Conservation (phyloP, 257 asterid species). For the Vinca minor region DNA sequence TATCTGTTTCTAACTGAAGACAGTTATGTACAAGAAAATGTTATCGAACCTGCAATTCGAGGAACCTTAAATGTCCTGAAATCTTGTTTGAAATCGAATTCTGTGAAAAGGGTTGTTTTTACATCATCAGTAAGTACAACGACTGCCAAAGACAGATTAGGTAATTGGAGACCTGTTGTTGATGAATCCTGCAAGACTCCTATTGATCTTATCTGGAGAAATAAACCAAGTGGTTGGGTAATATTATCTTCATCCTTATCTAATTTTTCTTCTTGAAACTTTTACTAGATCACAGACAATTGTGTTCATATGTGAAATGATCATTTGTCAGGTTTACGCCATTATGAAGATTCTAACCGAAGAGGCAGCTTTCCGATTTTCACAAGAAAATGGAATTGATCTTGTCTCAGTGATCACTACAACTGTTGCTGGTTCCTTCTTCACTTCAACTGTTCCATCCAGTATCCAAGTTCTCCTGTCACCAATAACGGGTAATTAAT, state of each 20-base stretch:
- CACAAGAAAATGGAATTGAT: slow-evolving; percentile 55
- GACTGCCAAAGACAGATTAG: slow-evolving; percentile 63
- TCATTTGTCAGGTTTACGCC: slow-evolving; percentile 53
- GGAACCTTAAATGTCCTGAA: slow-evolving; percentile 70
- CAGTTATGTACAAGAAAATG: slow-evolving; percentile 30
- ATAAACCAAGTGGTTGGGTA: slow-evolving; percentile 89
- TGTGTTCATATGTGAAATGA: background rate
- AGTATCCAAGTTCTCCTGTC: slow-evolving; percentile 70
- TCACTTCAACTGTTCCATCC: slow-evolving; percentile 60
- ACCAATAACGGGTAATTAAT: slow-evolving; percentile 65
- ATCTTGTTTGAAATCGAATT: slow-evolving; percentile 45
- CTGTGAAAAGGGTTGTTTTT: slow-evolving; percentile 47
- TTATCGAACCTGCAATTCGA: slow-evolving; percentile 53
- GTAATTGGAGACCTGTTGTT: slow-evolving; percentile 44
- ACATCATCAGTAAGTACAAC: slow-evolving; percentile 78
- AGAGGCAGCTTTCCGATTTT: slow-evolving; percentile 61
- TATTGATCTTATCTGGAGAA: slow-evolving; percentile 38
- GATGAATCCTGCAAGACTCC: slow-evolving; percentile 63
- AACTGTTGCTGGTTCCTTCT: slow-evolving; percentile 76
- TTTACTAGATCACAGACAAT: background rate
- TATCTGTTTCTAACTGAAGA: slow-evolving; percentile 29
- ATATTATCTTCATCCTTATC: slow-evolving; percentile 11
- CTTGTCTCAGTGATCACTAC: slow-evolving; percentile 61
- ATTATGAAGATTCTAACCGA: slow-evolving; percentile 64
- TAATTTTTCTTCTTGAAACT: background rate